These are phyloP conservation scores for Cupressus sempervirens DNA, from an alignment of 75 land plant genomes.

Conservation along the genomic window DNA sequence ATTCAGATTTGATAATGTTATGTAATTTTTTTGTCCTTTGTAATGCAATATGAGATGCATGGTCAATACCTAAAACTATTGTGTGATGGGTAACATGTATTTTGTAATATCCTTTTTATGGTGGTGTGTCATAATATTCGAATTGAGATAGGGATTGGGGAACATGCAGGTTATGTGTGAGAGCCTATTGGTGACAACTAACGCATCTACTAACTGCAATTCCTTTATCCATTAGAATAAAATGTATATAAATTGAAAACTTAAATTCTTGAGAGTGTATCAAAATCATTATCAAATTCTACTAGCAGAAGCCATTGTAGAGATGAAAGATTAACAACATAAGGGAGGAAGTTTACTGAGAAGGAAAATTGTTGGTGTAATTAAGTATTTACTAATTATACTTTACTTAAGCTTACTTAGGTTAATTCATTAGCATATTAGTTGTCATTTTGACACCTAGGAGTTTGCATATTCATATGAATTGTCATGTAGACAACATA, in stretches of 20 bases:
- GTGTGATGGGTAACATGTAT: not conserved
- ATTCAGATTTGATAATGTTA: not conserved
- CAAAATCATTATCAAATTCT: slow-evolving; percentile 21
- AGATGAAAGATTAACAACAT: not conserved
- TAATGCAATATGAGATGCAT: not conserved
- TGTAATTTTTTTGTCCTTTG: not conserved
- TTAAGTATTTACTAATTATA: too few relatives aligned
- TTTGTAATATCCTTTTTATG: not conserved
- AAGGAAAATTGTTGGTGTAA: too few relatives aligned
- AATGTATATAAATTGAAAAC: slow-evolving; percentile 63
- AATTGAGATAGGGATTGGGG: slow-evolving; percentile 13
- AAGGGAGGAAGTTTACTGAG: not conserved
- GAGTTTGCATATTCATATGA: too few relatives aligned
- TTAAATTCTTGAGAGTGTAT: slow-evolving; percentile 61
- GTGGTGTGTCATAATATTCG: not conserved
- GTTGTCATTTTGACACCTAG: too few relatives aligned
- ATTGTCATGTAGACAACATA: too few relatives aligned
- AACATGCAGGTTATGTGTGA: slow-evolving; percentile 18
- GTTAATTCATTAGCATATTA: too few relatives aligned
- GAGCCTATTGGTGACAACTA: slow-evolving; percentile 18
- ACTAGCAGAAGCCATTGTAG: slow-evolving; percentile 7
- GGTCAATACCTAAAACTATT: not conserved
- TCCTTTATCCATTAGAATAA: slow-evolving; percentile 72
- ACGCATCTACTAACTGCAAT: slow-evolving; percentile 43
- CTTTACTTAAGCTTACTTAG: too few relatives aligned